These are phyloP conservation scores for Suillus bovinus DNA, from an alignment of 768 basidiomycete species.

Conservation along the genomic window DNA sequence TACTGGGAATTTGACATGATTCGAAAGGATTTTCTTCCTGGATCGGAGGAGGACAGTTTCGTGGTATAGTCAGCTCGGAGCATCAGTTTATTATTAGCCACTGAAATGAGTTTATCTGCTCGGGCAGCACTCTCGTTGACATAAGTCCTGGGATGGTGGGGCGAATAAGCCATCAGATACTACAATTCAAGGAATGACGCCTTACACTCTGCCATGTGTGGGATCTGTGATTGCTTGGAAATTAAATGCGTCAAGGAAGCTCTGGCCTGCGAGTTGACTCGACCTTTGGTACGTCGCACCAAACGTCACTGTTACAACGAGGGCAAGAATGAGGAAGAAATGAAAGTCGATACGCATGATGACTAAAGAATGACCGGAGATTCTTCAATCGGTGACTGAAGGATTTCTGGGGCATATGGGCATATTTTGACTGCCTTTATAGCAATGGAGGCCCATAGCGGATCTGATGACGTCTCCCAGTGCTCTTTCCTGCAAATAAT, in stretches of 20 bases:
- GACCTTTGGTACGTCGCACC: slow-evolving; percentile 47
- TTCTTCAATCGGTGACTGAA: not conserved
- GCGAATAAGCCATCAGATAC: not conserved
- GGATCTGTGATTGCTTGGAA: slow-evolving; percentile 31
- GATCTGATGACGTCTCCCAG: not conserved
- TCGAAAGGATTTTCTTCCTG: slow-evolving; percentile 40
- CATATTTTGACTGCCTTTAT: not conserved
- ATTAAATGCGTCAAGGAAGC: slow-evolving; percentile 43
- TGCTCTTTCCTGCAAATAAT: not conserved
- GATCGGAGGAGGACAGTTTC: slow-evolving; percentile 26
- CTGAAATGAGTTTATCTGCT: slow-evolving; percentile 56
- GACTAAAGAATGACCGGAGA: not conserved
- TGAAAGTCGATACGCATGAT: not conserved
- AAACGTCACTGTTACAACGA: slow-evolving; percentile 17
- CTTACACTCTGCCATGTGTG: slow-evolving; percentile 36
- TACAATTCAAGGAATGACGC: slow-evolving; percentile 1
- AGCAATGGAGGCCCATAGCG: not conserved
- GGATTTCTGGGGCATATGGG: not conserved
- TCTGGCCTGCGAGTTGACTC: slow-evolving; percentile 45
- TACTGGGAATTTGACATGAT: slow-evolving; percentile 32
- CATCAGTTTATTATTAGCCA: slow-evolving; percentile 41
- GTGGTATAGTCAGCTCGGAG: slow-evolving; percentile 36
- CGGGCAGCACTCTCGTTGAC: slow-evolving; percentile 49
- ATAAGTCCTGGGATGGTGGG: slow-evolving; percentile 37
- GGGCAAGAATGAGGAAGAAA: not conserved